Percentiles rank a stretch among this genome's conserved stretches.
Evolutionary conservation across 306 rosid species (phyloP).

Genomic region (Gastrolobium villosum): DNA sequence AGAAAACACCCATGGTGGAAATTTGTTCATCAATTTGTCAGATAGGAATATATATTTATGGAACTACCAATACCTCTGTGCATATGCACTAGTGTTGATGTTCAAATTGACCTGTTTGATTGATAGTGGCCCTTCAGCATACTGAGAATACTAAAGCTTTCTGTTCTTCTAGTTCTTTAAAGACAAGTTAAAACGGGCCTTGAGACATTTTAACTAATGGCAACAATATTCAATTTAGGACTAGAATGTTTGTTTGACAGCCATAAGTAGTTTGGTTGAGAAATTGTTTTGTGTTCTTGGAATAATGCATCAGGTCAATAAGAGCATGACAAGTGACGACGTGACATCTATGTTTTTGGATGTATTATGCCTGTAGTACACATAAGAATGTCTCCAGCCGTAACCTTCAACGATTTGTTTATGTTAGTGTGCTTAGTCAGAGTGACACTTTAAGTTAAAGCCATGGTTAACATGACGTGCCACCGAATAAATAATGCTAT

Average conservation of each 20-base stretch:
- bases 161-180: constrained; percentile 64
- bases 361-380: background rate
- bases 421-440: constrained; percentile 37
- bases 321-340: background rate
- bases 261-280: constrained; percentile 9
- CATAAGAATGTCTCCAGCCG: constrained; percentile 20
- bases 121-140: constrained; percentile 76
- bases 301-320: background rate
- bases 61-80: constrained; percentile 3
- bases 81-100: constrained; percentile 43
- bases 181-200: constrained; percentile 62
- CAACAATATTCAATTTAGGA: constrained; percentile 33
- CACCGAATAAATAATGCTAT: constrained; percentile 56
- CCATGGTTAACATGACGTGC: constrained; percentile 59
- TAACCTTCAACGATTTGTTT: constrained; percentile 29
- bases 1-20: constrained; percentile 66
- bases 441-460: constrained; percentile 70
- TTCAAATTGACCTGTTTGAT: constrained; percentile 46
- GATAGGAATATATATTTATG: constrained; percentile 1
- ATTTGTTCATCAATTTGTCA: constrained; percentile 18
- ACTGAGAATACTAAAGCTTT: constrained; percentile 47
- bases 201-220: constrained; percentile 58
- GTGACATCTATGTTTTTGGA: constrained; percentile 31
- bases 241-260: constrained; percentile 49
- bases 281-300: background rate